Conservation (phyloP, 176 grass and related monocot genomes). For the Melocanna baccifera region DNA sequence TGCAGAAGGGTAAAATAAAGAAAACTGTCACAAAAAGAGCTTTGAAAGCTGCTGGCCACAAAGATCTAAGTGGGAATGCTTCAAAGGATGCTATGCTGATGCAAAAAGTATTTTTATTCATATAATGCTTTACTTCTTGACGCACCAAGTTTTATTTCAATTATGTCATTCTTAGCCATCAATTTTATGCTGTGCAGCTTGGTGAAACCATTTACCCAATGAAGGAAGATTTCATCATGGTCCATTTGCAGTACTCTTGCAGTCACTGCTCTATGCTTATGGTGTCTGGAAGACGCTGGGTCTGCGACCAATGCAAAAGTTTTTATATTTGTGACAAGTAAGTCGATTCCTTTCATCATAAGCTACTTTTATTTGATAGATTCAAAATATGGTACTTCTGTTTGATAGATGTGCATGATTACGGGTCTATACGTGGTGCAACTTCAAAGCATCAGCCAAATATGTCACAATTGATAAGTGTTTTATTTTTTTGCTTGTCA, state of each 20-base stretch:
- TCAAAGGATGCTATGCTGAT: constrained; percentile 87
- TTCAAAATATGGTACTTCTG: neutral
- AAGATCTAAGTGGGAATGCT: constrained; percentile 66
- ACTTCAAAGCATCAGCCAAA: neutral
- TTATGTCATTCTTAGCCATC: constrained; percentile 23
- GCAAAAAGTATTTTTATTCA: constrained; percentile 57
- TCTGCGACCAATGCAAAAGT: constrained; percentile 66
- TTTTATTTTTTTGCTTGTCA: neutral
- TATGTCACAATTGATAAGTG: neutral
- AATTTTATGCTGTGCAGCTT: constrained; percentile 60
- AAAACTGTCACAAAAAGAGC: constrained; percentile 64
- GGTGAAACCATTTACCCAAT: constrained; percentile 78
- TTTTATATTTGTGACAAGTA: constrained; percentile 86
- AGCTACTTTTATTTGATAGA: constrained; percentile 19
- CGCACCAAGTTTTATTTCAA: neutral
- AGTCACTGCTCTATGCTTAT: constrained; percentile 72
- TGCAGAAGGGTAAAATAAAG: constrained; percentile 65
- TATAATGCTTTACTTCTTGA: constrained; percentile 1
- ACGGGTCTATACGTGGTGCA: constrained; percentile 1
- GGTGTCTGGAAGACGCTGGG: constrained; percentile 82
- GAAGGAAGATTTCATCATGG: constrained; percentile 98
- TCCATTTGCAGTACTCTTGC: constrained; percentile 83
- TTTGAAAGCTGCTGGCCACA: constrained; percentile 62
- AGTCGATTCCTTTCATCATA: constrained; percentile 10
- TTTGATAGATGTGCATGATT: constrained; percentile 23